Conservation (phyloP, 2,329 filamentous ascomycete species). For the Pochonia chlamydosporia region DNA sequence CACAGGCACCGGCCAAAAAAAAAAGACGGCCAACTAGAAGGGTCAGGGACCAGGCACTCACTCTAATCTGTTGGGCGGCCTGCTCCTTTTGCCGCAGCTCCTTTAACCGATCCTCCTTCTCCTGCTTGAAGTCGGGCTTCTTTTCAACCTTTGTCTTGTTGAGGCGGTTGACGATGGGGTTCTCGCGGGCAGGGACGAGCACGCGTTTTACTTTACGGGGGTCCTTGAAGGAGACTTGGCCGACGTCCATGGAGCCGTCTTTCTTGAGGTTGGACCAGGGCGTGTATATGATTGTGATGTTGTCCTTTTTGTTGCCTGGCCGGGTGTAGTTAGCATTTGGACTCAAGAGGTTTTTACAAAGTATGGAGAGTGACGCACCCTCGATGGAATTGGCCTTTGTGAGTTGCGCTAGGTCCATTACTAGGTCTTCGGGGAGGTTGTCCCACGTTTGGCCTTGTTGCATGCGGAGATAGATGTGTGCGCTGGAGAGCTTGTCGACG, state of each 20-base stretch:
- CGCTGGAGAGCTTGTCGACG: constrained; percentile 93
- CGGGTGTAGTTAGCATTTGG: neutral
- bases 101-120: constrained; percentile 71
- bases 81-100: constrained; percentile 69
- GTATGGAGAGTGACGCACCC: no score
- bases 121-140: constrained; percentile 74
- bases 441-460: constrained; percentile 79
- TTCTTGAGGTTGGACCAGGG: constrained; percentile 97
- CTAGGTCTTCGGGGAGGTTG: constrained; percentile 63
- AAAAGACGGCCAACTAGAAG: no score
- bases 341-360: no score
- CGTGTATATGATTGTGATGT: constrained; percentile 93
- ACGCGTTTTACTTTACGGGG: constrained; percentile 77
- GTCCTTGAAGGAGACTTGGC: constrained; percentile 94
- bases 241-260: constrained; percentile 89
- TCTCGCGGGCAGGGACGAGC: constrained; percentile 74
- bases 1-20: no score
- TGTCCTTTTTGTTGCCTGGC: constrained; percentile 95
- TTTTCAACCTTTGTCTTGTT: constrained; percentile 94
- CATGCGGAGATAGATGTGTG: constrained; percentile 91
- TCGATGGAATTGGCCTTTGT: constrained; percentile 99
- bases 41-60: no score
- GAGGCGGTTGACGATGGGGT: constrained; percentile 89
- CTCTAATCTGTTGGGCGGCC: constrained; percentile 54
- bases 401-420: constrained; percentile 89